Evolutionary conservation across 2,329 filamentous ascomycete species (phyloP), one percentile per base, ranked within the genome.

Genomic region (Ceratocystis smalleyi): DNA sequence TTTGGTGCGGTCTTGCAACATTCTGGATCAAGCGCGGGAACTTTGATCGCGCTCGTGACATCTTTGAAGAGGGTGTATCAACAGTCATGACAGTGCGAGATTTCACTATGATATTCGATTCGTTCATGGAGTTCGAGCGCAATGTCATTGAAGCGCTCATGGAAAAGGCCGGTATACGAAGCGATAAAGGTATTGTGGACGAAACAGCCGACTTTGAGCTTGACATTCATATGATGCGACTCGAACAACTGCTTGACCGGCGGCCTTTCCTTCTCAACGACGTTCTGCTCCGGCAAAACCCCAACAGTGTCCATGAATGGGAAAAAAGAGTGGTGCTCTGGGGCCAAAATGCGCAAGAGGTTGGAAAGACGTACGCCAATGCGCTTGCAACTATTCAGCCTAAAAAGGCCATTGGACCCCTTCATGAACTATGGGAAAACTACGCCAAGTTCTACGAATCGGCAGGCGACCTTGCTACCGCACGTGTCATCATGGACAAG

Each of bases 61-160:
- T 95, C 2, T 97, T 96, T 69, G 94, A 99, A 75, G 91, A 97
- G 74, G 95, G 89, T 55, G 89, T 97, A 69, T 96, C 90, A 10
- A 97, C 92, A 1, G 95, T 96, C 68, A 97, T 97, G 92, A 99
- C 94, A 1, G 91, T 99, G 55, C 86, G 94, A 64, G 94, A 99
- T 75, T 99, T 99, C 72, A 95, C 91, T 0, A 83, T 97, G 64
- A 87, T 97, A 57, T 99, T 99, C 70, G 94, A 99, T 74, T 88
- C 91, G 0, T 99, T 97, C 71, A 86, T 89, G 40, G 94, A 99
- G 74, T 96, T 96, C 67, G 94, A 99, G 74, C 95, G 99, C 75
- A 92, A 91, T 0, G 87, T 97, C 69, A 96, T 97, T 68, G 87
- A 89, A 15, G 86, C 86, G 59, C 79, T 97, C 69, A 95, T 99